Conservation (phyloP, 768 basidiomycete genomes). For the Macrolepiota fuliginosa region DNA sequence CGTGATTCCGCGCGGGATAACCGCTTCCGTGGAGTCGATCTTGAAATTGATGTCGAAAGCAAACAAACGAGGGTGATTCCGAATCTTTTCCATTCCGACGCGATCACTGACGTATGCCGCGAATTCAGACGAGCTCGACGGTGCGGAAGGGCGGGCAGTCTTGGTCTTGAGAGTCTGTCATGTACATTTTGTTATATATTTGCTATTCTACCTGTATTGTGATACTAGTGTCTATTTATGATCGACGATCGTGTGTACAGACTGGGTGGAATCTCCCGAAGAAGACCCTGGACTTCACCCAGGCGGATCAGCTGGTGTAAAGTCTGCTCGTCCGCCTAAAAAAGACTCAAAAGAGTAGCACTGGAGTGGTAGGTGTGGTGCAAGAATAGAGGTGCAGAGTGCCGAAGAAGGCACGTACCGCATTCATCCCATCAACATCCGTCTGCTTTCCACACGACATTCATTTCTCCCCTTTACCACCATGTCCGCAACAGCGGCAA, state of each 20-base stretch:
- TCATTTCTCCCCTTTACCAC: slow-evolving; percentile 6
- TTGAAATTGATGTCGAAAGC: not conserved
- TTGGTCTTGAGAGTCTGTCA: not conserved
- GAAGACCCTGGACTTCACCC: not conserved
- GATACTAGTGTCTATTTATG: not conserved
- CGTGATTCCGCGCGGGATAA: not conserved
- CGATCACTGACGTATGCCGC: not conserved
- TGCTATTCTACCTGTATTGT: not conserved
- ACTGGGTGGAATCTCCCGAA: not conserved
- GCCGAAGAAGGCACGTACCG: not conserved
- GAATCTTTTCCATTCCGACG: not conserved
- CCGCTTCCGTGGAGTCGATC: not conserved
- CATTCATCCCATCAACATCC: not conserved
- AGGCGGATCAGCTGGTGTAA: not conserved
- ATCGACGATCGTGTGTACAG: too few relatives aligned
- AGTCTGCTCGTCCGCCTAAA: not conserved
- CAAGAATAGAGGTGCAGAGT: not conserved
- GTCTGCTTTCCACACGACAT: slow-evolving; percentile 8
- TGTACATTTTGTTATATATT: not conserved
- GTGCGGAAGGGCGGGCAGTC: not conserved
- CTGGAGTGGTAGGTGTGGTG: not conserved
- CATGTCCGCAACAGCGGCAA: slow-evolving; percentile 51
- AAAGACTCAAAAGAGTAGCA: not conserved
- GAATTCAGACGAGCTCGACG: not conserved
- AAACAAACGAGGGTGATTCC: slow-evolving; percentile 5